phyloP scores from a whole-genome alignment of 805 yeast genomes.

The Candida bentonensis region DNA sequence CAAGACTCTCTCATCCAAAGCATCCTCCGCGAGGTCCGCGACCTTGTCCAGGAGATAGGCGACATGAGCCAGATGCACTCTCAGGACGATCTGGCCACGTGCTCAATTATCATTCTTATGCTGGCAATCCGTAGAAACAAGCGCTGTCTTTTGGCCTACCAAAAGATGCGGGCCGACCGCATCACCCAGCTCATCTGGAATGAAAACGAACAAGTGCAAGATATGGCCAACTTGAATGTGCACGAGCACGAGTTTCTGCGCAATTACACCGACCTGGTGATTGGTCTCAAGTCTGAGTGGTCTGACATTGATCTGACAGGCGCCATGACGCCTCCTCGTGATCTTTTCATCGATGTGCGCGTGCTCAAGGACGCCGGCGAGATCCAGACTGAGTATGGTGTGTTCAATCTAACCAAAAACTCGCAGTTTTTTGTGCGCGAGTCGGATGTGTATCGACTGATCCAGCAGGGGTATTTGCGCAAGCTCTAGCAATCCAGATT shows the following conservation, averaged over 20 bases:
- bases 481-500: slow-evolving; percentile 39
- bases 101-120: slow-evolving; percentile 45
- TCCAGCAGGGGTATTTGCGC: slow-evolving; percentile 87
- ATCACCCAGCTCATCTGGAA: slow-evolving; percentile 63
- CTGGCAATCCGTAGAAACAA: slow-evolving; percentile 78
- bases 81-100: slow-evolving; percentile 19
- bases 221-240: slow-evolving; percentile 44
- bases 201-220: slow-evolving; percentile 19
- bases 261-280: slow-evolving; percentile 53
- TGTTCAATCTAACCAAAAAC: slow-evolving; percentile 80
- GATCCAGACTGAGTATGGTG: slow-evolving; percentile 90
- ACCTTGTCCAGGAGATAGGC: slow-evolving; percentile 22
- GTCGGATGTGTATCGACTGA: slow-evolving; percentile 83
- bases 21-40: slow-evolving; percentile 53
- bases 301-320: slow-evolving; percentile 82
- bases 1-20: slow-evolving; percentile 58
- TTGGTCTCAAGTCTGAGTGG: slow-evolving; percentile 65
- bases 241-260: slow-evolving; percentile 68
- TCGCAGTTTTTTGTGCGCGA: slow-evolving; percentile 90
- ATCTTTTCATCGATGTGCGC: slow-evolving; percentile 85
- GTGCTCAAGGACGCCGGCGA: slow-evolving; percentile 93
- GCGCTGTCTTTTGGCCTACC: slow-evolving; percentile 77
- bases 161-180: slow-evolving; percentile 52
- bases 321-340: slow-evolving; percentile 78
- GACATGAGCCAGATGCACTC: slow-evolving; percentile 44